Evolutionary conservation across 2,329 filamentous ascomycete species (phyloP), one percentile per base, ranked within the genome.

Genomic region (Xylaria sp.): DNA sequence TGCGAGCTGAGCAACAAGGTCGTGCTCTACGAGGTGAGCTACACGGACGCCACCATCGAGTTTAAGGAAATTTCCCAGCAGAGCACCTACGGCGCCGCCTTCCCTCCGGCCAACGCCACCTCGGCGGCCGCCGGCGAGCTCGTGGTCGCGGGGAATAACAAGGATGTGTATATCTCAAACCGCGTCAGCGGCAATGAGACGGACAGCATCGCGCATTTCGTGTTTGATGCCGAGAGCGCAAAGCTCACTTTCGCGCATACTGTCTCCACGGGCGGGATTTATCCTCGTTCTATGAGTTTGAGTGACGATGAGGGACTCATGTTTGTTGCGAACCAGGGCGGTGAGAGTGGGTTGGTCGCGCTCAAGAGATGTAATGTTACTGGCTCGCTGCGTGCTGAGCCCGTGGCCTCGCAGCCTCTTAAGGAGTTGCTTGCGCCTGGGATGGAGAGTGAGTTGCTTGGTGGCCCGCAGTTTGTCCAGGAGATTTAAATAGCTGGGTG

Each of bases 131-230:
- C 79, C 1, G 82, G 81, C 46, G 82, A 80, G 71, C 70, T 85
- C 40, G 72, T 77, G 60, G 70, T 84, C 35, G 73, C 78, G 8
- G 69, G 70, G 25, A 78, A 81, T 72, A 75, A 74, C 70, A 72
- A 71, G 66, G 75, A 83, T 72, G 67, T 84, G 17, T 84, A 84
- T 72, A 77, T 84, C 55, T 82, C 81, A 38, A 85, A 85, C 77
- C 81, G 83, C 3, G 66, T 83, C 25, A 80, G 77, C 1, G 81
- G 80, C 56, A 76, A 78, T 67, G 67, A 66, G 2, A 78, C 78
- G 8, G 83, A 85, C 73, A 80, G 74, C 68, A 78, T 85, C 68
- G 77, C 80, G 5, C 79, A 80, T 71, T 83, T 84, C 67, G 66
- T 79, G 43, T 70, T 73, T 51, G 58, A 71, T 46, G 42, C 51